Percentiles rank a stretch among this genome's conserved stretches.
phyloP scores from a whole-genome alignment of 768 basidiomycete genomes.

The Agrocybe chaxingu region DNA sequence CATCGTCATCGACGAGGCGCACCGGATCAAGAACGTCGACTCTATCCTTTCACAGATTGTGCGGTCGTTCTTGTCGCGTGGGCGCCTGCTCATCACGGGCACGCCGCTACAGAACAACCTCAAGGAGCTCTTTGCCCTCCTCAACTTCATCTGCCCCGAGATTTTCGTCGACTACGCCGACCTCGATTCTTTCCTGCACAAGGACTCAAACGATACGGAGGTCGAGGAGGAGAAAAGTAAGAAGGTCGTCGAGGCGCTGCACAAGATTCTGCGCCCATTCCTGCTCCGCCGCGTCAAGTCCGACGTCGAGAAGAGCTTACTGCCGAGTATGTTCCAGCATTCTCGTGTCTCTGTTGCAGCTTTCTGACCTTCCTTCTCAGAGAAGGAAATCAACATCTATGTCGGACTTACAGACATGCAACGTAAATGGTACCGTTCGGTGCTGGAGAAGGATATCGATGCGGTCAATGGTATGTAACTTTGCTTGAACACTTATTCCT shows the following conservation, averaged over 20 bases:
- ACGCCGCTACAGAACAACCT: conserved; percentile 96
- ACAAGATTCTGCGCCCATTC: conserved; percentile 96
- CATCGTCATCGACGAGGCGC: conserved; percentile 97
- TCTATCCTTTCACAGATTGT: conserved; percentile 95
- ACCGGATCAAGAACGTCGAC: conserved; percentile 98
- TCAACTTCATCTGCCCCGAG: conserved; percentile 97
- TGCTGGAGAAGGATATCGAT: conserved; percentile 97
- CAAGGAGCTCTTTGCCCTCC: conserved; percentile 88
- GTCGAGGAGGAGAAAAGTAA: conserved; percentile 82
- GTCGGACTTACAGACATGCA: conserved; percentile 98
- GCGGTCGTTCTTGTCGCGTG: conserved; percentile 83
- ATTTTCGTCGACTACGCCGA: conserved; percentile 91
- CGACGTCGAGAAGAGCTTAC: conserved; percentile 93
- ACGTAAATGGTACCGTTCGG: conserved; percentile 94
- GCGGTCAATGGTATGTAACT: conserved; percentile 81
- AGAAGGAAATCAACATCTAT: conserved; percentile 99
- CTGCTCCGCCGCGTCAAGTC: conserved; percentile 90
- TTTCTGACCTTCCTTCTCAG: conserved; percentile 29
- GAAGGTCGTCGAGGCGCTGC: conserved; percentile 93
- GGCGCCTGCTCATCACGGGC: conserved; percentile 91
- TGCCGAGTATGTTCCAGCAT: conserved; percentile 62
- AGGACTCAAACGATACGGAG: conserved; percentile 67
- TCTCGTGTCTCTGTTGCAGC: not conserved
- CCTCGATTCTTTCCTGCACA: conserved; percentile 90
- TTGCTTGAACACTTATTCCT: no score